Evolutionary conservation across 805 yeast species (phyloP), one percentile per base, ranked within the genome.

Genomic region (Teunomyces funiuensis): DNA sequence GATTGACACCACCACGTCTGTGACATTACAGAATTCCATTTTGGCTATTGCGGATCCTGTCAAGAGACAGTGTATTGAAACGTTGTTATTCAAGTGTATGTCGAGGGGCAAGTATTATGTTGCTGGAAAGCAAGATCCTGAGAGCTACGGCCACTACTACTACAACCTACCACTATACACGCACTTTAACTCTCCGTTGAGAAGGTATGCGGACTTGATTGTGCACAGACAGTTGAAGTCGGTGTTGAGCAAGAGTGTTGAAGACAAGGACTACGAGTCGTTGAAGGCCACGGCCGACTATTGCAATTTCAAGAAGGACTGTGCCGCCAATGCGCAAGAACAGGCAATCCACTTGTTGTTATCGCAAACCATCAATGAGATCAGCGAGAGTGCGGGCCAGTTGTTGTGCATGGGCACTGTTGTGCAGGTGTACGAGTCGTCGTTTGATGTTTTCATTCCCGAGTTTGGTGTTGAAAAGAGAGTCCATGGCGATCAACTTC

Each of bases 401-500:
- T 60, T 88, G 38, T 73, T 91, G 48, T 81, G 89, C 28, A 81
- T 83, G 78, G 97, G 95, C 11, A 80, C 88, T 11, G 93, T 91
- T 13, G 66, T 88, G 18, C 97, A 89, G 61, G 97, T 91, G 7
- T 90, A 91, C 61, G 98, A 93, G 64, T 87, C 96, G 1, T 88
- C 98, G 2, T 93, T 93, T 66, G 99, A 93, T 61, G 91, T 90
- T 3, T 79, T 85, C 50, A 73, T 90, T 47, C 96, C 97, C 2
- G 96, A 88, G 50, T 85, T 89, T 66, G 97, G 97, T 33, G 85
- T 90, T 53, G 97, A 90, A 60, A 90, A 90, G 64, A 76, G 97
- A 55, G 97, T 90, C 16, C 99, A 93, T 57, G 97, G 98, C 19
- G 99, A 93, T 65, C 98, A 93, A 65, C 71, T 93, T 42, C 98